Conservation (phyloP, 345 rosid genomes). For the Syzygium oleosum region DNA sequence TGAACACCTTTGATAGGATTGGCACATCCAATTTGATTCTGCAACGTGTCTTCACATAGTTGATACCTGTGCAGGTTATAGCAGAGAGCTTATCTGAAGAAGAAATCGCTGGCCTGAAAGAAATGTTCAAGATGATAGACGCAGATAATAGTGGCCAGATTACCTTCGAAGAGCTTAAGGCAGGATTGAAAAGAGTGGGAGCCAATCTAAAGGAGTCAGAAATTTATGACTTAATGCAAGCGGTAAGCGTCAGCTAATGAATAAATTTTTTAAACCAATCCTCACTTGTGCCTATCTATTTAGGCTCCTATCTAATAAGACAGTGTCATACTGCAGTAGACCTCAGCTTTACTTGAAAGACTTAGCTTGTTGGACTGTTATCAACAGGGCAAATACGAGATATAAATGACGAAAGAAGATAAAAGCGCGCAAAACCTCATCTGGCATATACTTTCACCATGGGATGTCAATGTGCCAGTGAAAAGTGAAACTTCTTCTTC, state of each 20-base stretch:
- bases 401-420: not conserved
- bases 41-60: not conserved
- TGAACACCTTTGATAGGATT: not conserved
- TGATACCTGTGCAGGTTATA: conserved; percentile 18
- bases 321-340: not conserved
- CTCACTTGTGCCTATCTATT: not conserved
- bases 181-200: conserved; percentile 30
- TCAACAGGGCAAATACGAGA: not conserved
- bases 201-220: conserved; percentile 34
- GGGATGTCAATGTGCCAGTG: not conserved
- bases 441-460: not conserved
- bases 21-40: not conserved
- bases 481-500: not conserved
- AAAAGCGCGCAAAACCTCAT: not conserved
- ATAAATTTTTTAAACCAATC: not conserved
- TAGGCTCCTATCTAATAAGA: not conserved
- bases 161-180: conserved; percentile 36
- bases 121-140: conserved; percentile 47
- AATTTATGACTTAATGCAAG: conserved; percentile 33
- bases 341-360: not conserved
- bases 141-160: conserved; percentile 37
- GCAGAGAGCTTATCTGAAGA: conserved; percentile 42
- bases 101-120: conserved; percentile 40
- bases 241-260: conserved; percentile 14
- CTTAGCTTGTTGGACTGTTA: not conserved